phyloP scores from a whole-genome alignment of 257 asterid species.

The Solanum habrochaites region DNA sequence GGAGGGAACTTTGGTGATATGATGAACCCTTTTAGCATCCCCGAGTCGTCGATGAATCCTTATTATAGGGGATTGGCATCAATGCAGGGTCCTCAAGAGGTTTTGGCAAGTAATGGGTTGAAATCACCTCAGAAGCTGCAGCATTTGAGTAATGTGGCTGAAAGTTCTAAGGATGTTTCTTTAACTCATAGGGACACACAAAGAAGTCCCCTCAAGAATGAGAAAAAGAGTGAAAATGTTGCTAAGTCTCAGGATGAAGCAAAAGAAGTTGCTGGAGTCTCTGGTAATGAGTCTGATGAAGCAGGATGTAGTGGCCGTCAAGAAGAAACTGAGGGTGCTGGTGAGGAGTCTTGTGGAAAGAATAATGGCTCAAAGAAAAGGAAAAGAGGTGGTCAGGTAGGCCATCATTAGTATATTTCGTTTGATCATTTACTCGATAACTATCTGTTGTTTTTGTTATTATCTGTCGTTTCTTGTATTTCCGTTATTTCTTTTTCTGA shows the following conservation, averaged over 20 bases:
- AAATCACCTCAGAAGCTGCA: slow-evolving; percentile 8
- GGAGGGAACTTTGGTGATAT: slow-evolving; percentile 62
- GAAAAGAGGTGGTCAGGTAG: slow-evolving; percentile 65
- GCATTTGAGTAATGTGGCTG: slow-evolving; percentile 15
- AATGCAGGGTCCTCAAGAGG: slow-evolving; percentile 36
- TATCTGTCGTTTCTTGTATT: background rate
- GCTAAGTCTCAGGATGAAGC: slow-evolving; percentile 31
- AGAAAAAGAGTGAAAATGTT: slow-evolving; percentile 26
- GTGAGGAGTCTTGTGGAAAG: slow-evolving; percentile 35
- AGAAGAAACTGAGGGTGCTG: slow-evolving; percentile 34
- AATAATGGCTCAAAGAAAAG: slow-evolving; percentile 53
- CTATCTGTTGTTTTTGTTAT: background rate
- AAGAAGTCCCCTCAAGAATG: slow-evolving; percentile 41
- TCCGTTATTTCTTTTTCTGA: background rate
- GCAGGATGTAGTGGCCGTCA: slow-evolving; percentile 63
- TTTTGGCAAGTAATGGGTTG: slow-evolving; percentile 15
- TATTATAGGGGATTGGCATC: slow-evolving; percentile 25
- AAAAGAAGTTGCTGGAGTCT: slow-evolving; percentile 24
- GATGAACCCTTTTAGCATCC: slow-evolving; percentile 30
- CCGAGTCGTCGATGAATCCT: slow-evolving; percentile 25
- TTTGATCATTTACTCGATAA: background rate
- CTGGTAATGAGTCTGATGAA: slow-evolving; percentile 52
- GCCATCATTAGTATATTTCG: background rate
- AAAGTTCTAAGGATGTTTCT: slow-evolving; percentile 23
- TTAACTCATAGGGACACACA: slow-evolving; percentile 11